A percentile compares a stretch with the other conserved stretches of the same genome.
phyloP scores from a whole-genome alignment of 345 rosid genomes.

The Boechera retrofracta region DNA sequence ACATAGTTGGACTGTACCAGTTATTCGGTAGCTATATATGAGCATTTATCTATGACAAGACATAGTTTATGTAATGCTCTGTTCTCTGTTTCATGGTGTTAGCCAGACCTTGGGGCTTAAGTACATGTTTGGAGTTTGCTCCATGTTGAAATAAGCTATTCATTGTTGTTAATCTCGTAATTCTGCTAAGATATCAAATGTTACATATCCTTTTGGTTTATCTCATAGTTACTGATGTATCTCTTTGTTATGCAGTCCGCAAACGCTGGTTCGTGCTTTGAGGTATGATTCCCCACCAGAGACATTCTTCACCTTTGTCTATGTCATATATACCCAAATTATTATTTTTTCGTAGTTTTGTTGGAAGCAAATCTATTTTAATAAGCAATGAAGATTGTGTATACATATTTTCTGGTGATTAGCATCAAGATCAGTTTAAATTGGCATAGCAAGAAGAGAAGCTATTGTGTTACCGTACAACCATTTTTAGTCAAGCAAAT shows the following conservation, averaged over 20 bases:
- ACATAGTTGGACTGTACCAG: slow-evolving; percentile 9
- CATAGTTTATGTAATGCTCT: background rate
- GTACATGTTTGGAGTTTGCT: slow-evolving; percentile 7
- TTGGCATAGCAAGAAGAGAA: background rate
- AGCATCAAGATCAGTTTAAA: slow-evolving; percentile 14
- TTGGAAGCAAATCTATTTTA: slow-evolving; percentile 22
- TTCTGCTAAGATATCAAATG: slow-evolving; percentile 15
- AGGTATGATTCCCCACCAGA: slow-evolving; percentile 58
- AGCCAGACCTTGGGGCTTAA: slow-evolving; percentile 9
- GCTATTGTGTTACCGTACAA: slow-evolving; percentile 22
- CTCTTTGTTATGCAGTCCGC: slow-evolving; percentile 78
- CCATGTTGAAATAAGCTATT: slow-evolving; percentile 6
- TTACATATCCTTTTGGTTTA: slow-evolving; percentile 14
- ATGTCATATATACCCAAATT: background rate
- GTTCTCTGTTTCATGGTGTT: slow-evolving; percentile 10
- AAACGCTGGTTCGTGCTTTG: slow-evolving; percentile 95
- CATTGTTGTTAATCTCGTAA: slow-evolving; percentile 15
- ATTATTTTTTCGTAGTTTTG: slow-evolving; percentile 4
- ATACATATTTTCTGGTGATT: slow-evolving; percentile 21
- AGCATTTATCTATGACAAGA: slow-evolving; percentile 9
- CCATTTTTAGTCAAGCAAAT: slow-evolving; percentile 9
- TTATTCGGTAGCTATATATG: slow-evolving; percentile 16
- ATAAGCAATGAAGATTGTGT: background rate
- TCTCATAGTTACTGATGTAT: slow-evolving; percentile 22
- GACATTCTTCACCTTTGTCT: slow-evolving; percentile 23